Evolutionary conservation across 2,329 filamentous ascomycete genomes (phyloP).

Genomic region (Metarhizium guizhouense): DNA sequence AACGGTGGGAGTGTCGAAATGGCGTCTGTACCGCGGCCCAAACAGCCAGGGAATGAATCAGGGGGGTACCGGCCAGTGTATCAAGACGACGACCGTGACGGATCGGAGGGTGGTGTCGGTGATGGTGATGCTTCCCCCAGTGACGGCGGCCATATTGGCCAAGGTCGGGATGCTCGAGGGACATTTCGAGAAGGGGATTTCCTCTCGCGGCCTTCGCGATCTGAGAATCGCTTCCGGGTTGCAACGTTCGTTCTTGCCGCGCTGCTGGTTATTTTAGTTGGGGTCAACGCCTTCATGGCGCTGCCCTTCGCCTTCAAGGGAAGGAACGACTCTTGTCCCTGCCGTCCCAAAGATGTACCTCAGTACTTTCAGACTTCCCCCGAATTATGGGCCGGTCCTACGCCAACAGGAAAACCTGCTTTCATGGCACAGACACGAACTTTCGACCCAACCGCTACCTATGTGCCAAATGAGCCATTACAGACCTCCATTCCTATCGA

Average conservation of each 20-base stretch:
- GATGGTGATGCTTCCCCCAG: not conserved
- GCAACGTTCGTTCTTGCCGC: conserved; percentile 23
- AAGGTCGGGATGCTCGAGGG: not conserved
- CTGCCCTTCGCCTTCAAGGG: conserved; percentile 21
- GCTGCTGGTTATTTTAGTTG: conserved; percentile 27
- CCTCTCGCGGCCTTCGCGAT: conserved; percentile 8
- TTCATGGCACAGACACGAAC: conserved; percentile 65
- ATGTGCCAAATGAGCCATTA: conserved; percentile 59
- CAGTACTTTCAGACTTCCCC: conserved; percentile 56
- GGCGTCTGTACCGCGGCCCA: conserved; percentile 4
- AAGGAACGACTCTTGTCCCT: conserved; percentile 18
- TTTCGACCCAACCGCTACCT: conserved; percentile 55
- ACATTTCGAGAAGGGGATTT: not conserved
- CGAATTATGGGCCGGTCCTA: conserved; percentile 54
- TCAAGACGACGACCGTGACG: conserved; percentile 20
- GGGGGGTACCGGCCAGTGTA: conserved; percentile 24
- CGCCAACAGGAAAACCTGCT: conserved; percentile 58
- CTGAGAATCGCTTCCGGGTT: conserved; percentile 20
- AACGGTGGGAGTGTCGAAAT: not conserved
- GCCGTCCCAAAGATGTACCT: conserved; percentile 35
- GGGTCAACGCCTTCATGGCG: conserved; percentile 26
- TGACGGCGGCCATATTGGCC: not conserved
- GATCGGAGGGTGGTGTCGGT: not conserved
- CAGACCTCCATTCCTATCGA: conserved; percentile 62
- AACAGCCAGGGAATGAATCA: conserved; percentile 7